Base-by-base conservation (phyloP, 169 alveolate species). In the Cryptosporidium sp. region DNA sequence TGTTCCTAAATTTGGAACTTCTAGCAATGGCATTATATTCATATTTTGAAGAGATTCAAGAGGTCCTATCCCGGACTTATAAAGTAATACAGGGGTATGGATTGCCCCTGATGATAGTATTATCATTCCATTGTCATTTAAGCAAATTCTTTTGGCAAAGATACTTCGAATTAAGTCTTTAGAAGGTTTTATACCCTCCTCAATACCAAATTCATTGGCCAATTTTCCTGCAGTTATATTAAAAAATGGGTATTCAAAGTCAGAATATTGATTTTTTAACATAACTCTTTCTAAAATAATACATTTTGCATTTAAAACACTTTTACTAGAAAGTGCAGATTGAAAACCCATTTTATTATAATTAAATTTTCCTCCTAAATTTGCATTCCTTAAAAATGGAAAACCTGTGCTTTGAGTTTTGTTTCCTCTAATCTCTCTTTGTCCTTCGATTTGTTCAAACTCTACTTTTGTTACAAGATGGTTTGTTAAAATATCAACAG, bases 51-150 rank as follows among this genome's bases (percentile, higher is more conserved):
- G 48, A 35, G 68, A 52, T 42, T 91, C 75, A 14, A 45, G 42
- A 5, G 94, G 93, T 35, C 94, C 94, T 23, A 92, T 84, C 7
- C 94, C 94, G 7, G 93, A 85, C 39, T 75, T 68, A 21, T 70
- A 69, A 21, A 92, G 92, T 26, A 92, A 37, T 18, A 80, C 39
- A 0, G 94, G 94, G 16, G 94, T 92, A 31, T 69, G 91, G 6
- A 92, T 92, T 14, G 94, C 91, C 16, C 94, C 94, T 1, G 94
- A 87, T 18, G 94, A 89, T 16, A 86, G 45, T 2, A 91, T 91
- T 39, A 92, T 91, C 85, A 87, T 87, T 6, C 92, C 93, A 87
- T 69, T 44, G 5, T 51, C 51, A 48, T 72, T 72, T 12, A 91
- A 72, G 61, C 94, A 91, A 12, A 87, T 87, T 44, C 70, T 86